Conservation (phyloP, 1,139 yeast species). For the Candida sojae region DNA sequence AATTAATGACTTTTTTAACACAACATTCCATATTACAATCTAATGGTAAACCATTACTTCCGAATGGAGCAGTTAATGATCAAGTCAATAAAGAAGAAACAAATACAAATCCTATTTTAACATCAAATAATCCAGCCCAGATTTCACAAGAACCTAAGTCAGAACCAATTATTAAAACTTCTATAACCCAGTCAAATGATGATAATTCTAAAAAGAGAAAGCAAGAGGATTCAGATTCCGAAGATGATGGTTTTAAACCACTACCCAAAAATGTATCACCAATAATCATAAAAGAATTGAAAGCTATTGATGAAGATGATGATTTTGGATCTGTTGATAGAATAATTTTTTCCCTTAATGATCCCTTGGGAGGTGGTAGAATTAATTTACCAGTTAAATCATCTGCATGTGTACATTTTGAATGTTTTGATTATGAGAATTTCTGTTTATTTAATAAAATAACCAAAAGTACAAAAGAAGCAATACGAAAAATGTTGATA, state of each 20-base stretch:
- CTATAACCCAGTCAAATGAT: too few species aligned
- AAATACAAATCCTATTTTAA: neutral
- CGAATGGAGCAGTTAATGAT: neutral
- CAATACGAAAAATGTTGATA: slow-evolving; percentile 30
- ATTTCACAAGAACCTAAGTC: neutral
- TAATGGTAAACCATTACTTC: neutral
- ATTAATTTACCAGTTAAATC: slow-evolving; percentile 45
- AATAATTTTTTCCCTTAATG: slow-evolving; percentile 30
- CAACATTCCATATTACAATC: slow-evolving; percentile 1
- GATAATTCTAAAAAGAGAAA: neutral
- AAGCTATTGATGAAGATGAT: slow-evolving; percentile 17
- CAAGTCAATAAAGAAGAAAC: neutral
- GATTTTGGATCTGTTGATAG: slow-evolving; percentile 27
- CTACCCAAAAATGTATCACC: slow-evolving; percentile 28
- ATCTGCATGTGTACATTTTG: slow-evolving; percentile 40
- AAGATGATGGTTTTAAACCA: slow-evolving; percentile 19
- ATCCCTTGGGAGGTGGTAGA: slow-evolving; percentile 38
- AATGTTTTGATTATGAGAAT: slow-evolving; percentile 48
- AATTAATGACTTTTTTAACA: slow-evolving; percentile 11
- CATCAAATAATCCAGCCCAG: neutral
- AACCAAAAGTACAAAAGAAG: slow-evolving; percentile 28
- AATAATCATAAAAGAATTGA: slow-evolving; percentile 24
- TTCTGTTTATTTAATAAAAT: slow-evolving; percentile 43
- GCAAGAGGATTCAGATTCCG: neutral
- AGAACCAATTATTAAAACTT: neutral